Base-by-base conservation (phyloP, 257 asterid species). In the Prunella vulgaris region DNA sequence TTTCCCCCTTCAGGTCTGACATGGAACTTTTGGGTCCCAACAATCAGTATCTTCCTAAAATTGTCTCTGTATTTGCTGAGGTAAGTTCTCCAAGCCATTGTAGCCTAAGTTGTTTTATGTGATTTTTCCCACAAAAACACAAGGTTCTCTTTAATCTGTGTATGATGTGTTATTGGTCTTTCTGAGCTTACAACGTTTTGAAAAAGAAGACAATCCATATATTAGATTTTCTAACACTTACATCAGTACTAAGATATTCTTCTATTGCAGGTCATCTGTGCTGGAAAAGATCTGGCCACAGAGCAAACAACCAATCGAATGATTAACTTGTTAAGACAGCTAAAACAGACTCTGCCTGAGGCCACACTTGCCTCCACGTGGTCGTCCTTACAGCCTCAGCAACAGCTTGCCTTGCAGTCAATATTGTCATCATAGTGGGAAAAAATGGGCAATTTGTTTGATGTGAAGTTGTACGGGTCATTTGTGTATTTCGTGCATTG, bases 11-110 rank as follows among this genome's bases (percentile, higher is more conserved):
- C 84, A 92, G 97, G 86, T 87, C 95, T 10, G 99, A 94, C 82
- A 30, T 60, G 60, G 97, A 87, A 30, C 87, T 94, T 57, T 79
- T 94, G 85, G 97, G 99, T 66, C 92, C 95, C 72, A 85, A 87
- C 78, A 94, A 94, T 71, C 97, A 94, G 79, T 77, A 89, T 77
- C 95, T 94, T 62, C 93, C 97, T 1, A 94, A 94, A 82, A 83
- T 94, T 75, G 97, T 94, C 40, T 82, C 91, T 22, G 94, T 91
- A 32, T 94, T 94, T 80, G 97, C 97, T 20, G 99, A 94, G 99
- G 99, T 93, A 71, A 66, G 93, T 71, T 68, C 9, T 66, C 21
- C 74, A 4, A n/a, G 51, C 27, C 10, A 7, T 37, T 33, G 60
- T 28, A 7, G 13, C 5, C 12, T 37, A 13, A 37, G 42, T 6